Base-by-base conservation (phyloP, 495 filamentous ascomycete genomes). In the Lasiosphaeris hirsuta region DNA sequence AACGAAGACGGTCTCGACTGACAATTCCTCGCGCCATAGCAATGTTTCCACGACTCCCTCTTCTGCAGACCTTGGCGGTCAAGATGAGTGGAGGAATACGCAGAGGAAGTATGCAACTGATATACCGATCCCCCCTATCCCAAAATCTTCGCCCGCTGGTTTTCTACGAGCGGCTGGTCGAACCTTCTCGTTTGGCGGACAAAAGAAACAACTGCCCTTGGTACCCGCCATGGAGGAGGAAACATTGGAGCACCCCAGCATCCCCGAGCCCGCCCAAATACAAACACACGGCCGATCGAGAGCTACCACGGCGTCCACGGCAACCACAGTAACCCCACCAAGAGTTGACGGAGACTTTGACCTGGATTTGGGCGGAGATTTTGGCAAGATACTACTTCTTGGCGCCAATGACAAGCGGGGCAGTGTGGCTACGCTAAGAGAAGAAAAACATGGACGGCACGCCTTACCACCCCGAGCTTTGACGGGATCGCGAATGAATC, bases 41-140 rank as follows among this genome's bases (percentile, higher is more conserved):
- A 88, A 88, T 53, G 83, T 84, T 13, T 89, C 88, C 6, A 90
- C 87, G 14, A 72, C 86, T 8, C 86, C 88, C 18, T 90, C 87
- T 7, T 89, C 87, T 7, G 84, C 84, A 18, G 88, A 90, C 57
- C 68, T 78, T 7, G 74, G 76, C 17, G 69, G 71, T 6, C 77
- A 83, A 54, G 81, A 87, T 37, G 83, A 87, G 50, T 72, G 72
- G 64, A 72, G 73, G 36, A 65, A 60, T 40, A 68, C 70, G 11
- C 78, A 79, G 57, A 78, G 78, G 42, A 81, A 81, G 64, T 68
- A 72, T 11, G 64, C 76, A 13, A 69, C 74, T 42, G 82, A 87
- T 43, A 78, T 83, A 46, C 84, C 85, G 11, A 69, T 79, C 18
- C 86, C 86, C 15, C 79, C 80, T 19, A 63, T 79, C 10, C 81